Percentiles rank a stretch among this genome's conserved stretches.
Conservation (phyloP, 352 stramenopile genomes). For the Globisporangium paroecandrum region DNA sequence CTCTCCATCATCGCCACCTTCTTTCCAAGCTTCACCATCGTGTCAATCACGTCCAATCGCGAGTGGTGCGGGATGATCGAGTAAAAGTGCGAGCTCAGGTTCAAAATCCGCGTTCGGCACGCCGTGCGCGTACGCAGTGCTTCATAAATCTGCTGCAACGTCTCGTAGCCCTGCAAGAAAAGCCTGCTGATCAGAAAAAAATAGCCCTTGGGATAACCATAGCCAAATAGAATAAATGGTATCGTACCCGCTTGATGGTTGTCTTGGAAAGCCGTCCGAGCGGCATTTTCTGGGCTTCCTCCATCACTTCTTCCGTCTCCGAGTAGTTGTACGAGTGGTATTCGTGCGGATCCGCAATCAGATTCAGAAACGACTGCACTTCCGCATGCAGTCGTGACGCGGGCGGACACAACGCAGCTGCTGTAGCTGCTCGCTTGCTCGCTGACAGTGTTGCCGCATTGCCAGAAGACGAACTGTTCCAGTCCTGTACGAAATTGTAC, state of each 20-base stretch:
- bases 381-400: slow-evolving; percentile 41
- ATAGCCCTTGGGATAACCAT: not conserved
- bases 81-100: slow-evolving; percentile 67
- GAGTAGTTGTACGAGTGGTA: slow-evolving; percentile 32
- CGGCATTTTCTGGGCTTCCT: slow-evolving; percentile 42
- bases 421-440: not conserved
- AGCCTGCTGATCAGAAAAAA: not conserved
- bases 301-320: slow-evolving; percentile 35
- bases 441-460: not conserved
- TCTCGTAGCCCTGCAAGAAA: slow-evolving; percentile 50
- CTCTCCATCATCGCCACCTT: slow-evolving; percentile 58
- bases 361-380: slow-evolving; percentile 41
- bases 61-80: slow-evolving; percentile 60
- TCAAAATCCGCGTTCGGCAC: slow-evolving; percentile 32
- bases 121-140: slow-evolving; percentile 40
- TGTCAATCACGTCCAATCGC: slow-evolving; percentile 53
- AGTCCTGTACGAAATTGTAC: slow-evolving; percentile 15
- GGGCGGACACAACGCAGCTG: slow-evolving; percentile 16
- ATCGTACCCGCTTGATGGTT: slow-evolving; percentile 53
- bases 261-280: slow-evolving; percentile 52
- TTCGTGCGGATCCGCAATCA: slow-evolving; percentile 31
- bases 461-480: not conserved
- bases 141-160: slow-evolving; percentile 57
- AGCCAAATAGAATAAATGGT: not conserved
- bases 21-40: slow-evolving; percentile 62